Conservation (phyloP, 306 rosid genomes). For the Neltuma alba region DNA sequence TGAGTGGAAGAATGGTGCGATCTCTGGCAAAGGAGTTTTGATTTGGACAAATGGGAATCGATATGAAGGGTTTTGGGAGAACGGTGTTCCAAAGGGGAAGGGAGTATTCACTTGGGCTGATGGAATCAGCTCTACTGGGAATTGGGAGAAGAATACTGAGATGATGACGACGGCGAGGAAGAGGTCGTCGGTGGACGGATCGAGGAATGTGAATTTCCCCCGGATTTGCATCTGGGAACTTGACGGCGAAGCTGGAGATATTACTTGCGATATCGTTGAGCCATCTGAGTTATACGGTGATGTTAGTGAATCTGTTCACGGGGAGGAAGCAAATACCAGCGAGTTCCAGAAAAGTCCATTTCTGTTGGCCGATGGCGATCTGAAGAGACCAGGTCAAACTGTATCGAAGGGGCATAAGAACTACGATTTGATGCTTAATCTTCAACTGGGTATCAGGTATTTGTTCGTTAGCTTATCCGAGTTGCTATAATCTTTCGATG, state of each 20-base stretch:
- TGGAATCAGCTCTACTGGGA: conserved; percentile 17
- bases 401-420: conserved; percentile 56
- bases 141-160: conserved; percentile 17
- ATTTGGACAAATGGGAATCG: conserved; percentile 49
- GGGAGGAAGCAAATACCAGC: conserved; percentile 3
- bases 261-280: conserved; percentile 60
- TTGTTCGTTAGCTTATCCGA: not conserved
- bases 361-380: conserved; percentile 42
- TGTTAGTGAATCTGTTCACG: conserved; percentile 39
- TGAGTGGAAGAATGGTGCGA: conserved; percentile 47
- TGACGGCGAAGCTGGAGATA: conserved; percentile 64
- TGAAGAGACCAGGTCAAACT: conserved; percentile 49
- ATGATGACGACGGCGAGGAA: conserved; percentile 28
- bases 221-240: conserved; percentile 63
- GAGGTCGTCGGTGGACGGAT: conserved; percentile 42
- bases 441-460: conserved; percentile 58
- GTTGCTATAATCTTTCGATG: conserved; percentile 6
- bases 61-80: conserved; percentile 53
- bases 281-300: conserved; percentile 49
- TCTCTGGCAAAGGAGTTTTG: conserved; percentile 50
- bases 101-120: conserved; percentile 52
- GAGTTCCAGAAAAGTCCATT: conserved; percentile 41
- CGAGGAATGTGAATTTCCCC: conserved; percentile 46
- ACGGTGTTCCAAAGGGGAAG: conserved; percentile 51
- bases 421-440: conserved; percentile 55